phyloP scores from a whole-genome alignment of 2,329 filamentous ascomycete genomes.

The Monilinia laxa region DNA sequence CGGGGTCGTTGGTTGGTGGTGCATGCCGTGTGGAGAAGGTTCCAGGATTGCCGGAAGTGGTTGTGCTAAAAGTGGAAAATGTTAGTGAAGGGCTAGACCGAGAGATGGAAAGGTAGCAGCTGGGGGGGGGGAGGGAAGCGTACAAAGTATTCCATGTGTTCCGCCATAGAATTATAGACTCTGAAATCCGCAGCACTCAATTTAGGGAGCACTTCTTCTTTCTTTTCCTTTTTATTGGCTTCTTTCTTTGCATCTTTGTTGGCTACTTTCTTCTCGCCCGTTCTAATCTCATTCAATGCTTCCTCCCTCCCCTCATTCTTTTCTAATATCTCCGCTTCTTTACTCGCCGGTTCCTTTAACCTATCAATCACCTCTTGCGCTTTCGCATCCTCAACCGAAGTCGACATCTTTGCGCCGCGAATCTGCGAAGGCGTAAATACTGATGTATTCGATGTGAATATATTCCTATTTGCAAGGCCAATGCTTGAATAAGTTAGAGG shows the following conservation, averaged over 20 bases:
- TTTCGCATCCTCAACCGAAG: not conserved
- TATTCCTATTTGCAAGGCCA: not conserved
- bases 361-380: constrained; percentile 47
- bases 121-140: constrained; percentile 39
- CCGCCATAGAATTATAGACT: constrained; percentile 61
- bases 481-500: not conserved
- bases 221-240: constrained; percentile 27
- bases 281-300: constrained; percentile 45
- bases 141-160: constrained; percentile 63
- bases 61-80: constrained; percentile 58
- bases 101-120: not conserved
- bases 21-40: constrained; percentile 65
- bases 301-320: constrained; percentile 49
- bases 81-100: not conserved
- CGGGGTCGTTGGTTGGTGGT: constrained; percentile 56
- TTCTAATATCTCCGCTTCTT: constrained; percentile 38
- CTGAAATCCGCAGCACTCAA: constrained; percentile 57
- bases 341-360: constrained; percentile 58
- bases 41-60: constrained; percentile 75
- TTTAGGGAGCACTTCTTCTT: constrained; percentile 47
- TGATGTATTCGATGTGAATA: not conserved
- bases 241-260: constrained; percentile 30
- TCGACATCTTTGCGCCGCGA: constrained; percentile 15
- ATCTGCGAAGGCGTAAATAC: not conserved
- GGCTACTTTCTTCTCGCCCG: constrained; percentile 24